Base-by-base conservation (phyloP, 78 protist species). In the Guillardia theta region DNA sequence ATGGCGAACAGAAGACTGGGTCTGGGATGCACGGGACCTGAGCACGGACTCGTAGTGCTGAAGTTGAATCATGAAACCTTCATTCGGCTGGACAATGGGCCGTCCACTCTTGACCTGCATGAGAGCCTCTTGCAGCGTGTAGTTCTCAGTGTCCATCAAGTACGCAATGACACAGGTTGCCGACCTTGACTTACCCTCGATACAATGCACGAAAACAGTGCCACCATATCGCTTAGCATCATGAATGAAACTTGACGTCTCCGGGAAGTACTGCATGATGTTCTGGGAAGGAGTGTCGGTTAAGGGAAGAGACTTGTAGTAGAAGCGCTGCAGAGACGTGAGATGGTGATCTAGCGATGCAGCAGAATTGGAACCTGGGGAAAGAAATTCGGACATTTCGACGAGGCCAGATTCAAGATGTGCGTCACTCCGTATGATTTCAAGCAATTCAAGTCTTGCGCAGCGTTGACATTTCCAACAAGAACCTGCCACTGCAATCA, bases 221-320 rank as follows among this genome's bases (percentile, higher is more conserved):
- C 83, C 83, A 10, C 83, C 83, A 6, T 43, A 24, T 3, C 21
- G 27, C 45, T 43, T 24, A 12, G 83, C 83, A 3, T 70, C 83
- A 15, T 22, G 36, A 33, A 70, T 70, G 41, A 70, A 70, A 43
- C 46, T 43, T 1, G 9, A 22, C 83, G 83, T 70, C 36, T 70
- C 83, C 41, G 3, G 45, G 83, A 70, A 70, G 83, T 70, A 33
- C 36, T 70, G 9, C 83, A 70, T 70, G 41, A 70, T 70, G 41
- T 70, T 70, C 41, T 70, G 83, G 15, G 83, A 70, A 0, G 83
- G 83, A 36, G 83, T 70, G 83, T 70, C 83, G 15, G 83, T 70
- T 15, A 70, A 10, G 10, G 41, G 33, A 1, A 70, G 45, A 10
- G 83, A 4, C 22, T 70, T 70, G 83, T 70, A 70, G 9, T 24